Percentiles rank a stretch among this genome's conserved stretches.
Evolutionary conservation across 148 eudicot genomes (phyloP).

Genomic region (Camellia japonica): DNA sequence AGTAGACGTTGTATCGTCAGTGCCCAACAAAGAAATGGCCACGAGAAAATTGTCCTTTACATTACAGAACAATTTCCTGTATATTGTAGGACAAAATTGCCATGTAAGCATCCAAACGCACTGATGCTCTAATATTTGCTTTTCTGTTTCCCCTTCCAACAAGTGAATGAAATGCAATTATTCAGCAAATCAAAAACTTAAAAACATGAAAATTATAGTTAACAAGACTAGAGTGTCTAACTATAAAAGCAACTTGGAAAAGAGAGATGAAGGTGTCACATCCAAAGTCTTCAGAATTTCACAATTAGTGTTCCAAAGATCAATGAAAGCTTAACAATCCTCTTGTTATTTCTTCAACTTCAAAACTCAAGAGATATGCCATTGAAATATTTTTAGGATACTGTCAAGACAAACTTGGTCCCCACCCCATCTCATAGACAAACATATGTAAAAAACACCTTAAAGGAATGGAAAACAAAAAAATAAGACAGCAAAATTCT

Average conservation of each 20-base stretch:
- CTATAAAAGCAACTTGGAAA: background rate
- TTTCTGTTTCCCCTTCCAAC: background rate
- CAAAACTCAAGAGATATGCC: background rate
- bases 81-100: background rate
- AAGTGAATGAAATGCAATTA: background rate
- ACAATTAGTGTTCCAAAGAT: background rate
- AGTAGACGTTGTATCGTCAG: background rate
- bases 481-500: background rate
- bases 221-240: background rate
- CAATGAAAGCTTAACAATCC: background rate
- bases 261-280: background rate
- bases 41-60: background rate
- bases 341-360: constrained; percentile 1
- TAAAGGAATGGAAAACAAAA: background rate
- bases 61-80: background rate
- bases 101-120: background rate
- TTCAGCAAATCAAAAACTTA: background rate
- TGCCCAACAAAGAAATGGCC: background rate
- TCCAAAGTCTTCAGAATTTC: background rate
- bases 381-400: too few species aligned
- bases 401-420: background rate
- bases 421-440: background rate
- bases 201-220: background rate
- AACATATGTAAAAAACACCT: background rate
- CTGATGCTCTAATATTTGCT: background rate